Conservation (phyloP, 257 asterid species). For the Solanum chilense region DNA sequence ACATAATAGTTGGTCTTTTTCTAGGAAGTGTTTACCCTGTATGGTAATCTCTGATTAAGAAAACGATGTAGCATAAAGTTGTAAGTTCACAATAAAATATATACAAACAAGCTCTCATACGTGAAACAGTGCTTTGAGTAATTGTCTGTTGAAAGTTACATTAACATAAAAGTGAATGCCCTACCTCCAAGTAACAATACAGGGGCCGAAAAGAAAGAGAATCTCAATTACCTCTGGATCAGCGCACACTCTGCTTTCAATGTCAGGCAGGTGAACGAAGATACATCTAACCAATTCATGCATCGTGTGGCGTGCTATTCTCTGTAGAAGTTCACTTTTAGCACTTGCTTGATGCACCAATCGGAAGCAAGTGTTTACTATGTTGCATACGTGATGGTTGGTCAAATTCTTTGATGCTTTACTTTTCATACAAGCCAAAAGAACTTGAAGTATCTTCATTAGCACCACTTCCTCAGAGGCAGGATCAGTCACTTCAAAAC, state of each 20-base stretch:
- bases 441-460: conserved; percentile 96
- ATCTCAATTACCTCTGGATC: conserved; percentile 37
- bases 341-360: conserved; percentile 93
- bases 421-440: conserved; percentile 91
- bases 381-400: conserved; percentile 86
- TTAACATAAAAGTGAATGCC: background rate
- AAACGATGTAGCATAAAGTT: background rate
- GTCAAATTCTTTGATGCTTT: conserved; percentile 64
- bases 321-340: conserved; percentile 75
- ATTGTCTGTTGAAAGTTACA: background rate
- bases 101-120: background rate
- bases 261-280: conserved; percentile 60
- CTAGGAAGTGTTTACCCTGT: background rate
- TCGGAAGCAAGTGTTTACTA: conserved; percentile 81
- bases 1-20: background rate
- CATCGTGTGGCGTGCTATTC: conserved; percentile 92
- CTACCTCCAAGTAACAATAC: background rate
- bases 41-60: background rate
- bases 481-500: conserved; percentile 97
- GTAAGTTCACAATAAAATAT: background rate
- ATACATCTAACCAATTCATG: conserved; percentile 86
- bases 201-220: background rate
- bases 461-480: conserved; percentile 96
- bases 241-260: conserved; percentile 16
- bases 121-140: background rate